These are phyloP conservation scores for Globisporangium rhizosaccharum DNA, from an alignment of 352 stramenopile genomes.

Conservation along the genomic window DNA sequence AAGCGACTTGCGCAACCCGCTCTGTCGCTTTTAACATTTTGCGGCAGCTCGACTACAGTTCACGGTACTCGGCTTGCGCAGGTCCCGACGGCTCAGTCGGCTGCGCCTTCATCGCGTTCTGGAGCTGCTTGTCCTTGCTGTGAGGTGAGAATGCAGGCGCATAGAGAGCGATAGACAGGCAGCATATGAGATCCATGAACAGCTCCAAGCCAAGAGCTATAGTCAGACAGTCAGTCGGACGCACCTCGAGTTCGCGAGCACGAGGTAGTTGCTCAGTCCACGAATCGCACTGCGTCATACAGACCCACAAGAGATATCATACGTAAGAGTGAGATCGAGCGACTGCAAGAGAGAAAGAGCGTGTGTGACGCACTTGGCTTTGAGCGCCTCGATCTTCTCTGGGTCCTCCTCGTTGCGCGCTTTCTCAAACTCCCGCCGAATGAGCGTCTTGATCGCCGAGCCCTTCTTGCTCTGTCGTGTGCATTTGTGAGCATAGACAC, in stretches of 20 bases:
- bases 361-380: slow-evolving; percentile 60
- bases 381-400: slow-evolving; percentile 78
- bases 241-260: slow-evolving; percentile 84
- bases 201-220: not conserved
- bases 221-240: not conserved
- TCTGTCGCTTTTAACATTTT: not conserved
- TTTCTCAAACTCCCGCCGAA: slow-evolving; percentile 81
- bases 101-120: slow-evolving; percentile 71
- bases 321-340: slow-evolving; percentile 4
- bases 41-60: slow-evolving; percentile 34
- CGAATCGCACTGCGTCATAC: slow-evolving; percentile 50
- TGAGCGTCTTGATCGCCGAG: slow-evolving; percentile 58
- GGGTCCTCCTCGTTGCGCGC: slow-evolving; percentile 67
- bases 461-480: slow-evolving; percentile 74
- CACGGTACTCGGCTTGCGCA: slow-evolving; percentile 72
- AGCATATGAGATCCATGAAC: not conserved
- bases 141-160: not conserved
- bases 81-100: slow-evolving; percentile 29
- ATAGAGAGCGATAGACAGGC: not conserved
- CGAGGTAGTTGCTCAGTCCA: slow-evolving; percentile 84
- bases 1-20: not conserved
- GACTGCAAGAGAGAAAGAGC: not conserved
- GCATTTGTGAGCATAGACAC: not conserved
- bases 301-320: not conserved
- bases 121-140: slow-evolving; percentile 84